Base-by-base conservation (phyloP, 257 asterid species). In the Jaltomata sinuosa region DNA sequence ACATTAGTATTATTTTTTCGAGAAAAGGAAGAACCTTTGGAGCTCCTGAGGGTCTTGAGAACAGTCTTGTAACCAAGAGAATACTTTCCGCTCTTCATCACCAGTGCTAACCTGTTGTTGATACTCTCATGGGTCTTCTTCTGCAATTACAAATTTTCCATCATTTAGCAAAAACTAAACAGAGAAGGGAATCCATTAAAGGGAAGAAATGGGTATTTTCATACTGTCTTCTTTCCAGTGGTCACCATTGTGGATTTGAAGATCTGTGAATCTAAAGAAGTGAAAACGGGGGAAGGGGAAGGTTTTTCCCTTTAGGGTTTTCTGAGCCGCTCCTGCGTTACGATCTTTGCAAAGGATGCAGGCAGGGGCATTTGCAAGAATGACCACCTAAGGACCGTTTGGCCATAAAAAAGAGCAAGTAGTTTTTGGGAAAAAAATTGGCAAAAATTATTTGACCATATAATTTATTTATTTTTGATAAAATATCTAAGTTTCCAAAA, bases 91-190 rank as follows among this genome's bases (percentile, higher is more conserved):
- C 86, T 84, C 83, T 84, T 84, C 84, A 84, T 84, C 34, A 84
- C 87, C 25, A 85, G 81, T 4, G 87, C 87, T 21, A 85, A 71
- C 62, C 87, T 85, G 81, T 67, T 85, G 76, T 85, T 85, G 9
- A 85, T 85, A 72, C 87, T 85, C 81, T 85, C 87, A 85, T 85
- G 87, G 2, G 84, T 85, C 84, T 85, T 85, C 69, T 85, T 85
- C 84, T 85, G 81, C 86, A 53, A 32, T 40, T 68, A 65, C 40
- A 78, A 78, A 27, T 5, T 45, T 27, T 6, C 6, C 29, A 50
- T 31, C 29, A 55, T 53, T 53, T 18, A n/a, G n/a, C n/a, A n/a
- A n/a, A n/a, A n/a, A n/a, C 16, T 14, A 11, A 55, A 8, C 3
- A 36, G n/a, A 9, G 32, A 14, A 14, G 31, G 22, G 65, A 25